Evolutionary conservation across 108 stramenopile species (phyloP), one percentile per base, ranked within the genome.

Genomic region (Cyclotella kingstonii): DNA sequence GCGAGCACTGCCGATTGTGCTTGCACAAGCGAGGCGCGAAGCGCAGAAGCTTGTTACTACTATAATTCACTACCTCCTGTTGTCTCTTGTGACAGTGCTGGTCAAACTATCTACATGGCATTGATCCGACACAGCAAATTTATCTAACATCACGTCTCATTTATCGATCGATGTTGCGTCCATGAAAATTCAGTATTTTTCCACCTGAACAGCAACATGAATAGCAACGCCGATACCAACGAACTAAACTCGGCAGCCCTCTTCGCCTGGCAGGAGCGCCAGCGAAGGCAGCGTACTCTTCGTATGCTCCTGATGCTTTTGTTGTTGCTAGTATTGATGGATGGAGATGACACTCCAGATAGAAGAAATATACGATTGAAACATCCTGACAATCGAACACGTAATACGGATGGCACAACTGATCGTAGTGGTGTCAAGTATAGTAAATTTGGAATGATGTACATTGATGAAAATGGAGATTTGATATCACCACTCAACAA

Each of bases 241-340:
- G n/a, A n/a, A n/a, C n/a, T n/a, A 26, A 30, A 28, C 36, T 28
- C 26, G 11, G 1, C 23, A 38, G 57, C 7, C 54, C 56, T 45
- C 9, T 43, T 23, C 12, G 61, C 64, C 5, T 87, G 86, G 84
- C 66, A 81, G 35, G 85, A 90, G 66, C 88, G 83, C 0, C 88
- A 93, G 63, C 86, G 84, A 23, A 66, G 91, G 14, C 88, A 87
- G 44, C 78, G 91, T 33, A 79, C 82, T 2, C 39, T 89, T 7
- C 84, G 88, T 3, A 65, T 85, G 50, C 58, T 90, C 15, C 76
- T 88, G 74, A 88, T 93, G 86, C 83, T 93, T 58, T 60, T 93
- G 19, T 68, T 90, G 56, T 68, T 89, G 55, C 70, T 93, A 27
- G 30, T 89, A 0, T 54, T 93, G 23, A 93, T 90, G 91, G 91